Evolutionary conservation across 805 yeast genomes (phyloP).

Genomic region (Lipomyces yamadae): DNA sequence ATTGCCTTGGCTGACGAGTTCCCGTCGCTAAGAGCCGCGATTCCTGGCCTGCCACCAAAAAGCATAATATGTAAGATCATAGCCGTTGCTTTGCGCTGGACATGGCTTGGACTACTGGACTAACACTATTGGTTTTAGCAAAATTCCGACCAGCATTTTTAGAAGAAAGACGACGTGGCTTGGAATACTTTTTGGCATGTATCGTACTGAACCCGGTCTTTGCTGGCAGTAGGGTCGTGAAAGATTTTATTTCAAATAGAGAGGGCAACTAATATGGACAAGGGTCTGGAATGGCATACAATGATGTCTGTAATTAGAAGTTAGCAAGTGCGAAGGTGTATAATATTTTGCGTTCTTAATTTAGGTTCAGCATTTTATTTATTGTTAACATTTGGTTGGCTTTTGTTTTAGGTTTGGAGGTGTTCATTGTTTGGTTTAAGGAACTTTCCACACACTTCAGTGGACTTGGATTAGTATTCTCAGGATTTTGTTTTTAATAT

Average conservation of each 20-base stretch:
- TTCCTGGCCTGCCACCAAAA: conserved; percentile 57
- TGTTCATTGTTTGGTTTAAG: neutral
- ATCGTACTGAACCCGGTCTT: conserved; percentile 52
- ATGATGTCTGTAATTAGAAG: neutral
- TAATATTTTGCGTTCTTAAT: neutral
- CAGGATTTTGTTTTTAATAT: conserved; percentile 2
- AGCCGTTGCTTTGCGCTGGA: conserved; percentile 1
- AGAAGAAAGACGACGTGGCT: conserved; percentile 49
- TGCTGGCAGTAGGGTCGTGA: conserved; percentile 45
- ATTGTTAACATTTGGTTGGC: neutral
- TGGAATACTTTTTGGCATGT: conserved; percentile 54
- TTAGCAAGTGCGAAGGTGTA: neutral
- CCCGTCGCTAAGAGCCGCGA: conserved; percentile 47
- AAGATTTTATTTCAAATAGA: conserved; percentile 42
- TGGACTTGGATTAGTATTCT: neutral
- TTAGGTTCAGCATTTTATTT: neutral
- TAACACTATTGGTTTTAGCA: conserved; percentile 31
- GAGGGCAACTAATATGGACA: neutral
- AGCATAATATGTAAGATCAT: conserved; percentile 40
- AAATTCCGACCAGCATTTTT: conserved; percentile 47
- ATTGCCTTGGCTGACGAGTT: conserved; percentile 47
- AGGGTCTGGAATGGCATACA: neutral
- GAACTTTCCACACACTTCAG: neutral
- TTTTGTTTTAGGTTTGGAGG: neutral
- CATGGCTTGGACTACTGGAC: conserved; percentile 38